These are phyloP conservation scores for Calonectria leucothoes DNA, from an alignment of 2,329 filamentous ascomycete species.

Conservation along the genomic window DNA sequence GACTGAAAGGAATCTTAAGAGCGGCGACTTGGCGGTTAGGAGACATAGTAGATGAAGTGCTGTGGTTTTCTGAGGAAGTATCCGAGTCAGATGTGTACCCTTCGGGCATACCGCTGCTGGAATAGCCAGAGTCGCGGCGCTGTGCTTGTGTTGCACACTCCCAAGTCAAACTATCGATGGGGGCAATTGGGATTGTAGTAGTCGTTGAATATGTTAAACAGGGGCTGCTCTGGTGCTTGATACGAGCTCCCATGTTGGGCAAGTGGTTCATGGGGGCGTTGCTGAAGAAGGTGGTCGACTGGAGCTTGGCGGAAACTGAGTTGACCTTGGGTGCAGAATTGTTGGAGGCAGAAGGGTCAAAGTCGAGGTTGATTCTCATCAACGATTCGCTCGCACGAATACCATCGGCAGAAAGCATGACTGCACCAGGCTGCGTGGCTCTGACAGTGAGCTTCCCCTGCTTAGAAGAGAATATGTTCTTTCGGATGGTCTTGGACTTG, in stretches of 20 bases:
- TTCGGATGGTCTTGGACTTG: constrained; percentile 65
- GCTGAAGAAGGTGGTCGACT: constrained; percentile 65
- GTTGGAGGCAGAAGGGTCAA: constrained; percentile 57
- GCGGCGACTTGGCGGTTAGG: constrained; percentile 54
- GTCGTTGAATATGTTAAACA: constrained; percentile 60
- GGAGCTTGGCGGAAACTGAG: constrained; percentile 61
- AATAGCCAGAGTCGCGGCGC: constrained; percentile 67
- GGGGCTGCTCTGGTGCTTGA: constrained; percentile 52
- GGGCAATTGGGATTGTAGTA: constrained; percentile 52
- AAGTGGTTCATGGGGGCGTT: constrained; percentile 57
- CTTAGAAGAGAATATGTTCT: constrained; percentile 63
- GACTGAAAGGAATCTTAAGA: constrained; percentile 59
- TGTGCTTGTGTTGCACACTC: constrained; percentile 45
- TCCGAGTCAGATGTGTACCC: constrained; percentile 52
- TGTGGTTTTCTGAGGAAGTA: constrained; percentile 31
- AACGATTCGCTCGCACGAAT: constrained; percentile 54
- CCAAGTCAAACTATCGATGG: constrained; percentile 56
- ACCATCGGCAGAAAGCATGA: constrained; percentile 64
- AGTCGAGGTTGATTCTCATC: constrained; percentile 59
- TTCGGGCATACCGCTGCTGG: constrained; percentile 52
- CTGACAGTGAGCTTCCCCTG: constrained; percentile 60
- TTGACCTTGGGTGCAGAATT: constrained; percentile 60
- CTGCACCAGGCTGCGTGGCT: constrained; percentile 58
- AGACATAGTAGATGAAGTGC: constrained; percentile 41
- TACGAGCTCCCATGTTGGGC: constrained; percentile 63